These are phyloP conservation scores for Raphanus raphanistrum DNA, from an alignment of 345 rosid genomes.

Conservation along the genomic window DNA sequence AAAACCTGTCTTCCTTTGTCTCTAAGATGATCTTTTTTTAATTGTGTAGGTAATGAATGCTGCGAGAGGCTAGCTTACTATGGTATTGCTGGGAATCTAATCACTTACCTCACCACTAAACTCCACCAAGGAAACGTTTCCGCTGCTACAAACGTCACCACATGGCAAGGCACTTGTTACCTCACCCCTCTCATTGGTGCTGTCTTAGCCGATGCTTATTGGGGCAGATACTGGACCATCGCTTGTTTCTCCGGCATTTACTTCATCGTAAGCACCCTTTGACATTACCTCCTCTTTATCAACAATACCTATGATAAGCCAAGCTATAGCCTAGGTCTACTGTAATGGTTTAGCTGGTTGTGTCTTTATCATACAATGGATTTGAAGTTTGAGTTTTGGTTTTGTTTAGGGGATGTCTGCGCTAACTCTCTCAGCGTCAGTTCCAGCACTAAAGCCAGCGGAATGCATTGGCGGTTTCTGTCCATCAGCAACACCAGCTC, in stretches of 20 bases:
- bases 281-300: constrained; percentile 41
- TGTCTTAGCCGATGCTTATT: constrained; percentile 56
- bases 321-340: background rate
- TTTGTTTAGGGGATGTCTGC: constrained; percentile 49
- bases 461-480: constrained; percentile 37
- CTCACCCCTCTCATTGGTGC: constrained; percentile 64
- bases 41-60: constrained; percentile 24
- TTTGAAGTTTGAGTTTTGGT: constrained; percentile 20
- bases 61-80: constrained; percentile 61
- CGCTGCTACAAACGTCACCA: constrained; percentile 54
- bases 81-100: constrained; percentile 34
- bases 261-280: constrained; percentile 40
- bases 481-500: constrained; percentile 40
- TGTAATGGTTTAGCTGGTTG: background rate
- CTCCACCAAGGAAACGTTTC: constrained; percentile 24
- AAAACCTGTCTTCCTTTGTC: background rate
- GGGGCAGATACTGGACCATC: constrained; percentile 69
- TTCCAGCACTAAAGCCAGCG: constrained; percentile 44
- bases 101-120: constrained; percentile 30
- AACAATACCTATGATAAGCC: background rate
- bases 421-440: constrained; percentile 53
- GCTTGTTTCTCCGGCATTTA: constrained; percentile 55
- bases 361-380: background rate
- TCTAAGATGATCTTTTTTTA: background rate
- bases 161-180: constrained; percentile 65